These are phyloP conservation scores for Pythium aphanidermatum DNA, from an alignment of 352 stramenopile species.

Conservation along the genomic window DNA sequence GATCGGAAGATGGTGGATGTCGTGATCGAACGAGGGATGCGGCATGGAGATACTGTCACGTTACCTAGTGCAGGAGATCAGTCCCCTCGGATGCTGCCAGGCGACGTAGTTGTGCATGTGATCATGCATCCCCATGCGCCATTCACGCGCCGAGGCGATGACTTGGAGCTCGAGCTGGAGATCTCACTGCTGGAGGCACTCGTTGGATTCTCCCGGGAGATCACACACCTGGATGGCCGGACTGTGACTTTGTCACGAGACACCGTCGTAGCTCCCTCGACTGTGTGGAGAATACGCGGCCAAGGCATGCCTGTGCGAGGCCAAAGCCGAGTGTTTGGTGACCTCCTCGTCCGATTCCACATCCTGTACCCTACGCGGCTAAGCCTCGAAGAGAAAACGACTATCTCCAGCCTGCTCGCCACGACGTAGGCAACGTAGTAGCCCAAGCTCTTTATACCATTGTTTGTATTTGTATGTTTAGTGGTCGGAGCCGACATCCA, in stretches of 20 bases:
- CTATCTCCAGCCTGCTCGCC: constrained; percentile 6
- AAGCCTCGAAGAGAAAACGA: constrained; percentile 3
- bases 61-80: constrained; percentile 21
- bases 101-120: constrained; percentile 29
- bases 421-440: not conserved
- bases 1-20: constrained; percentile 23
- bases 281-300: constrained; percentile 74
- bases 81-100: constrained; percentile 13
- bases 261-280: constrained; percentile 71
- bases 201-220: constrained; percentile 80
- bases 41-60: constrained; percentile 29
- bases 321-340: constrained; percentile 34
- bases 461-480: too few species aligned
- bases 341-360: constrained; percentile 91
- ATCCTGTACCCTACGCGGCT: constrained; percentile 87
- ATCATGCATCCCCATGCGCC: constrained; percentile 34
- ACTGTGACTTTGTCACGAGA: constrained; percentile 70
- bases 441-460: too few species aligned
- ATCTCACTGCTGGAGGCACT: constrained; percentile 93
- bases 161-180: constrained; percentile 88
- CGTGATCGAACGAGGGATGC: constrained; percentile 24
- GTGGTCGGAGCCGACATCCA: too few species aligned
- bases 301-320: constrained; percentile 91
- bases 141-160: constrained; percentile 86
- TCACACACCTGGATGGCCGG: constrained; percentile 88